Base-by-base conservation (phyloP, 2,329 filamentous ascomycete species). In the Cladosporium sp. region DNA sequence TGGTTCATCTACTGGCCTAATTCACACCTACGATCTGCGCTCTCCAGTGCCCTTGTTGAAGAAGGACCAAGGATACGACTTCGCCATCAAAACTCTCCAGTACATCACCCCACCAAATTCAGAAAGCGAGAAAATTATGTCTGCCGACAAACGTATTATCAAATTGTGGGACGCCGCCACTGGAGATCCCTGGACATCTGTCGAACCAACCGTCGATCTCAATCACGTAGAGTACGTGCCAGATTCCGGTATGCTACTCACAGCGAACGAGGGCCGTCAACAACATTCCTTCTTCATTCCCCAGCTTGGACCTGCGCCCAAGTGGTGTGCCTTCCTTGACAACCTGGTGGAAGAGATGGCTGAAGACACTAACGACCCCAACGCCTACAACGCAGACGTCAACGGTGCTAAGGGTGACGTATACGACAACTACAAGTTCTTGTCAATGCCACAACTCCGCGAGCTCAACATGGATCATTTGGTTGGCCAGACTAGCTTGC, bases 401-500 rank as follows among this genome's bases (percentile, higher is more conserved):
- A 64, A 66, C 17, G 68, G 65, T 9, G 38, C 59, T 37, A 47
- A 38, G 15, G 88, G 88, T 30, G 88, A 94, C 67, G 90, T 94
- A 9, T 99, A 99, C 79, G 94, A 99, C 76, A 97, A 99, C 76
- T 97, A 93, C 84, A 99, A 97, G 76, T 99, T 99, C 84, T 80
- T 99, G 70, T 96, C 93, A 1, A 75, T 91, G 61, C 86, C 90
- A 43, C 92, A 99, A 73, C 81, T 99, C 55, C 89, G 89, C 67
- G 85, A 88, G 37, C 83, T 99, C 65, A 95, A 90, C 72, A 75
- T 99, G 69, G 88, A 90, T 55, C 93, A 97, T 72, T 81, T 99
- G 50, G 83, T 99, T 59, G 93, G 93, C 64, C 92, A 91, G 67
- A 96, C 92, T 28, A 94, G 90, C 69, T 78, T 97, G 19, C 79